Conservation (phyloP, 495 filamentous ascomycete genomes). For the Parathielavia appendiculata region DNA sequence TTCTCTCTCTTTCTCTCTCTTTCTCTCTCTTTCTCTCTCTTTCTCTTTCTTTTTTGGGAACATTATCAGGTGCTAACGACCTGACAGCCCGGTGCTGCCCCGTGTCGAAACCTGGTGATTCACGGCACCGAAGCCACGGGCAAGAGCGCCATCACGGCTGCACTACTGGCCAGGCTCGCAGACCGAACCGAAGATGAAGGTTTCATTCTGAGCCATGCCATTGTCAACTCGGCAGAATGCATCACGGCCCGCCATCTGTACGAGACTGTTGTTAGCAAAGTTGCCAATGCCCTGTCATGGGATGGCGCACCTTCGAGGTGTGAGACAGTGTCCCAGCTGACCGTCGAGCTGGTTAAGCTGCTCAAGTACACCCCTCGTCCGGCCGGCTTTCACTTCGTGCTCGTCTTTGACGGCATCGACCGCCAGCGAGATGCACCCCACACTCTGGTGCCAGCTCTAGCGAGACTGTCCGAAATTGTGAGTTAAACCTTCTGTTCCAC, state of each 20-base stretch:
- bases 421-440: constrained; percentile 72
- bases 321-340: constrained; percentile 70
- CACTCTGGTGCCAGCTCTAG: constrained; percentile 69
- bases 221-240: constrained; percentile 77
- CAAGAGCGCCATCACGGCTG: constrained; percentile 65
- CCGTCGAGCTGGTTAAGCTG: constrained; percentile 60
- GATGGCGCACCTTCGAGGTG: constrained; percentile 50
- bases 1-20: too few species aligned
- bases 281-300: constrained; percentile 50
- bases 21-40: too few species aligned
- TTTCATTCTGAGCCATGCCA: constrained; percentile 52
- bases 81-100: constrained; percentile 39
- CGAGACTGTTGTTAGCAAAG: constrained; percentile 54
- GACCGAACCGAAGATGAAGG: constrained; percentile 9
- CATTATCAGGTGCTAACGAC: constrained; percentile 4
- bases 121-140: constrained; percentile 92
- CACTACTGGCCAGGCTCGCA: constrained; percentile 47
- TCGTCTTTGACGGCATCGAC: constrained; percentile 92
- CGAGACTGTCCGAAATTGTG: constrained; percentile 34
- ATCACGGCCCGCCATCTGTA: constrained; percentile 86
- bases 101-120: constrained; percentile 59
- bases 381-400: constrained; percentile 53
- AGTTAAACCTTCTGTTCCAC: not conserved
- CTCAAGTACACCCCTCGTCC: constrained; percentile 43
- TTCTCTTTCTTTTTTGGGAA: not conserved